These are phyloP conservation scores for Pinus tabuliformis DNA, from an alignment of 75 land plant species.

Conservation along the genomic window DNA sequence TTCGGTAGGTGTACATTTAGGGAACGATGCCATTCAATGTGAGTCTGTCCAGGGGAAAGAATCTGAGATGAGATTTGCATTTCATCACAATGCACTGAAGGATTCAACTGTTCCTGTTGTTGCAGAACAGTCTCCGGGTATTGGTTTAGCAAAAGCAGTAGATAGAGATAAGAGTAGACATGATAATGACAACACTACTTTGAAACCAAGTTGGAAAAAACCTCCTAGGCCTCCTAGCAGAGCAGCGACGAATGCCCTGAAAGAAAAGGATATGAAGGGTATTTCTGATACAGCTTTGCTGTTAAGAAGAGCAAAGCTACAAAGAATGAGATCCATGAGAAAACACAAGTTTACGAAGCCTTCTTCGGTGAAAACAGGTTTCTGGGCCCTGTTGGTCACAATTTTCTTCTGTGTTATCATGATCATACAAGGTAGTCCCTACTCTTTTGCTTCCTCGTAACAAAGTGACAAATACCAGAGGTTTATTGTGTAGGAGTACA, in stretches of 20 bases:
- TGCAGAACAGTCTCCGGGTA: not conserved
- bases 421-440: conserved; percentile 6
- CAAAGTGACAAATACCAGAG: not conserved
- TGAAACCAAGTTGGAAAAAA: conserved; percentile 7
- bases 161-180: not conserved
- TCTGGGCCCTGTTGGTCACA: conserved; percentile 5
- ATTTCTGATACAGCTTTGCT: not conserved
- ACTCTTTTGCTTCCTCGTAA: not conserved
- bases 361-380: not conserved
- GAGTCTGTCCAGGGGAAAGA: not conserved
- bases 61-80: not conserved
- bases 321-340: conserved; percentile 1
- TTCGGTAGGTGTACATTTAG: not conserved
- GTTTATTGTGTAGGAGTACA: not conserved
- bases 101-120: not conserved
- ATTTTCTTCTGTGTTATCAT: not conserved
- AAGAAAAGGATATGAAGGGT: not conserved
- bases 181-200: not conserved
- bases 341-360: conserved; percentile 1
- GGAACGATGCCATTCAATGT: not conserved
- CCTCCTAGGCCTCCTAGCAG: conserved; percentile 5
- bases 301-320: not conserved
- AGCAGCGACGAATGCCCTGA: not conserved
- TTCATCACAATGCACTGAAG: not conserved
- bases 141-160: not conserved